Conservation (phyloP, 352 stramenopile species). For the Pythium periplocum region DNA sequence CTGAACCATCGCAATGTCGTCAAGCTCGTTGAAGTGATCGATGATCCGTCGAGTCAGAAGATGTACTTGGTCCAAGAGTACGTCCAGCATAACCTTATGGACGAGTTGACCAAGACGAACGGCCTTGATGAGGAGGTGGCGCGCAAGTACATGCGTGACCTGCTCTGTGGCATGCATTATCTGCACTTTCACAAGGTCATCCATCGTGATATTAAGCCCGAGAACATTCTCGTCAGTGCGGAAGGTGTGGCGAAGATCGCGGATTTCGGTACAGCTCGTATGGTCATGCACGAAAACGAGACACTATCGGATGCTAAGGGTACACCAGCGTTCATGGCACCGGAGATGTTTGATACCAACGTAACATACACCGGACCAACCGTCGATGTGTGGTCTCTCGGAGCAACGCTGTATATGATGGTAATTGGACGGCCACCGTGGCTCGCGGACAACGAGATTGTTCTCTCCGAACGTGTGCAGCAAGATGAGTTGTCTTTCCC, state of each 20-base stretch:
- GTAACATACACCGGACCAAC: constrained; percentile 81
- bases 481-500: constrained; percentile 85
- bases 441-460: constrained; percentile 88
- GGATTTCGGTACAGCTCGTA: constrained; percentile 86
- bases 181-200: constrained; percentile 93
- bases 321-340: constrained; percentile 88
- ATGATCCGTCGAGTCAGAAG: constrained; percentile 91
- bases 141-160: constrained; percentile 85
- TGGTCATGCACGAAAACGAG: constrained; percentile 89
- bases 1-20: constrained; percentile 92
- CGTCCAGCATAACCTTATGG: constrained; percentile 90
- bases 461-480: constrained; percentile 80
- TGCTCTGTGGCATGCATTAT: constrained; percentile 89
- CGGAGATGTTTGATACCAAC: constrained; percentile 89
- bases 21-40: constrained; percentile 92
- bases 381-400: constrained; percentile 87
- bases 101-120: constrained; percentile 73
- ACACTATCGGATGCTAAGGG: constrained; percentile 81
- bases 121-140: constrained; percentile 62
- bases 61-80: constrained; percentile 96
- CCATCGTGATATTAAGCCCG: constrained; percentile 90
- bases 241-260: constrained; percentile 87
- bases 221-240: constrained; percentile 82
- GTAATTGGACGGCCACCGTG: constrained; percentile 87
- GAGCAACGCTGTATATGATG: constrained; percentile 91